phyloP scores from a whole-genome alignment of 495 filamentous ascomycete genomes.

The Bombardia bombarda region DNA sequence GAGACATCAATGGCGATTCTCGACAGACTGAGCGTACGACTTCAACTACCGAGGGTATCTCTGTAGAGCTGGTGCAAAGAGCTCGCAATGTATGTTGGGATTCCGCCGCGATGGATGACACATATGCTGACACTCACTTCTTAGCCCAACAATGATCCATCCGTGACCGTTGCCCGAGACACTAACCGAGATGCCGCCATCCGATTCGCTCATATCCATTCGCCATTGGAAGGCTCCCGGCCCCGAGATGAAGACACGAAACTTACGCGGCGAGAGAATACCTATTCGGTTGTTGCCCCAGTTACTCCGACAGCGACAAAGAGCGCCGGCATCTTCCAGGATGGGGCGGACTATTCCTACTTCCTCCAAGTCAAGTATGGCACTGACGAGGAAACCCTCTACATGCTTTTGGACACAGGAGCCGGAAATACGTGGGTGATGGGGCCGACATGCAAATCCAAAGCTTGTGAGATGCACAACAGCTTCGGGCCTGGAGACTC shows the following conservation, averaged over 20 bases:
- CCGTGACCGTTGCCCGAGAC: slow-evolving; percentile 5
- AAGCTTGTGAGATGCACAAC: slow-evolving; percentile 56
- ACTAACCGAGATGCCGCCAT: slow-evolving; percentile 7
- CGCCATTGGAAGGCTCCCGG: background rate
- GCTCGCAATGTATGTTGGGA: slow-evolving; percentile 14
- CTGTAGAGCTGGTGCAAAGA: slow-evolving; percentile 9
- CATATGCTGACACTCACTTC: slow-evolving; percentile 5
- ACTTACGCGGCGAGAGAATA: slow-evolving; percentile 31
- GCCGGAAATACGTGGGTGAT: slow-evolving; percentile 76
- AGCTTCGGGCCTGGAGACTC: slow-evolving; percentile 57
- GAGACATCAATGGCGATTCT: background rate
- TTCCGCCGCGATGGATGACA: background rate
- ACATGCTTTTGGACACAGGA: slow-evolving; percentile 74
- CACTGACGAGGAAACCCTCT: slow-evolving; percentile 52
- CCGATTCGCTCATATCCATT: slow-evolving; percentile 17
- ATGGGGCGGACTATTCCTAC: slow-evolving; percentile 72
- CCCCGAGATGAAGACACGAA: slow-evolving; percentile 6
- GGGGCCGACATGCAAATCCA: slow-evolving; percentile 51
- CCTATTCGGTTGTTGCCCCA: slow-evolving; percentile 50
- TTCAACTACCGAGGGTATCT: slow-evolving; percentile 6
- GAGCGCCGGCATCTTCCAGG: slow-evolving; percentile 61
- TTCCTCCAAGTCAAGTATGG: slow-evolving; percentile 63
- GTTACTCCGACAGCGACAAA: slow-evolving; percentile 44
- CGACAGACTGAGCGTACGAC: no score
- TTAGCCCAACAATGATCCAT: slow-evolving; percentile 7